These are phyloP conservation scores for Begonia loranthoides DNA, from an alignment of 306 rosid genomes.

Conservation along the genomic window DNA sequence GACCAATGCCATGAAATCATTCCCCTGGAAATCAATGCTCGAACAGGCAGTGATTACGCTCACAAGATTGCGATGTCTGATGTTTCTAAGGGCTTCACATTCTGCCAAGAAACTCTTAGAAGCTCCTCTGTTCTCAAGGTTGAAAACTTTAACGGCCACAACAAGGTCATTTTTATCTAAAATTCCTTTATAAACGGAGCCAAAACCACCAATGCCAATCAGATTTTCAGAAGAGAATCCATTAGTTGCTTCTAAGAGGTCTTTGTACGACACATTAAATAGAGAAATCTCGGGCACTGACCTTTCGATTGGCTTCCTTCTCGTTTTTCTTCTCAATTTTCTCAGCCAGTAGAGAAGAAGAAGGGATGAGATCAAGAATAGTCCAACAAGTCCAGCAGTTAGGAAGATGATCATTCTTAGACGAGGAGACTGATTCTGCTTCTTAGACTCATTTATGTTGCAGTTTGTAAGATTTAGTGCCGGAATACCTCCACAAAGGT, in stretches of 20 bases:
- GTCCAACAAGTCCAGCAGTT: conserved; percentile 5
- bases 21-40: conserved; percentile 21
- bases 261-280: conserved; percentile 15
- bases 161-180: neutral
- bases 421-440: neutral
- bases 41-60: conserved; percentile 9
- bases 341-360: neutral
- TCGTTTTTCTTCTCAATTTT: conserved; percentile 2
- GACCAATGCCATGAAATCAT: conserved; percentile 47
- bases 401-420: neutral
- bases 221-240: conserved; percentile 17
- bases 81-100: conserved; percentile 12
- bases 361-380: neutral
- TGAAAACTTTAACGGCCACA: conserved; percentile 21
- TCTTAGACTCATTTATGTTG: neutral
- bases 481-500: conserved; percentile 17
- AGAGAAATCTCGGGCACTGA: conserved; percentile 1
- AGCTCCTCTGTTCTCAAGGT: conserved; percentile 6
- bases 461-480: conserved; percentile 8
- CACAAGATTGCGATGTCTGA: conserved; percentile 15
- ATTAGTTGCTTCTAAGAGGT: conserved; percentile 17
- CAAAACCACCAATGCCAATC: conserved; percentile 20
- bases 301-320: neutral
- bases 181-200: conserved; percentile 17
- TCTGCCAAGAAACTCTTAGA: conserved; percentile 13